phyloP scores from a whole-genome alignment of 192 early-diverging fungal species.

The Kappamyces sp. region DNA sequence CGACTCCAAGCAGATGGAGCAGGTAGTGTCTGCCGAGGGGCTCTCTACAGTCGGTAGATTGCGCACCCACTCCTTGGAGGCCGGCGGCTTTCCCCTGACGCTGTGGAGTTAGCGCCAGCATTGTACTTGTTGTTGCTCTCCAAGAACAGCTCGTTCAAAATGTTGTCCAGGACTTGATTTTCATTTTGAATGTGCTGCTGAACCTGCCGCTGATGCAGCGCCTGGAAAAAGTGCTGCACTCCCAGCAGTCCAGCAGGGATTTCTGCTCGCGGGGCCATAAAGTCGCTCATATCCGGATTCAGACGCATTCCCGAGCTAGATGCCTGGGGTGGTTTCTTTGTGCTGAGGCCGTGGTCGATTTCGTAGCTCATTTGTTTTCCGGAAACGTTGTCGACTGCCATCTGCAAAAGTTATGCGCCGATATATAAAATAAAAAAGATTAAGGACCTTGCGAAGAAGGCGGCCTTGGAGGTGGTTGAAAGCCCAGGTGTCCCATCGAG shows the following conservation, averaged over 20 bases:
- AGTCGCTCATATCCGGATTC: slow-evolving; percentile 24
- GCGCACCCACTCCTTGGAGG: slow-evolving; percentile 22
- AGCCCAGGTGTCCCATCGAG: too few relatives aligned
- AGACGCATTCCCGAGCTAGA: not conserved
- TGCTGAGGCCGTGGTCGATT: slow-evolving; percentile 7
- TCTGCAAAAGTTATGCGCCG: too few relatives aligned
- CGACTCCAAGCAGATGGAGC: slow-evolving; percentile 26
- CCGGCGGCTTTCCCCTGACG: slow-evolving; percentile 24
- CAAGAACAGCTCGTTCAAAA: slow-evolving; percentile 48
- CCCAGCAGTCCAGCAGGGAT: not conserved
- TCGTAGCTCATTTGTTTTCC: not conserved
- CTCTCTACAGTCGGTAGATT: slow-evolving; percentile 14
- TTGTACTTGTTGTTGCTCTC: slow-evolving; percentile 46
- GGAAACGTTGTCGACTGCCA: too few relatives aligned
- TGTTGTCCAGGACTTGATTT: slow-evolving; percentile 44
- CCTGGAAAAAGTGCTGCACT: slow-evolving; percentile 27
- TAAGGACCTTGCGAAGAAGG: too few relatives aligned
- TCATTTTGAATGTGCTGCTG: slow-evolving; percentile 33
- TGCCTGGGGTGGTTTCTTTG: not conserved
- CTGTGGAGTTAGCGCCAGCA: not conserved
- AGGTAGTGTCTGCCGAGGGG: slow-evolving; percentile 11
- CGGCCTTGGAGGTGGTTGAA: too few relatives aligned
- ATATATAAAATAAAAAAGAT: too few relatives aligned
- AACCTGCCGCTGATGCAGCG: slow-evolving; percentile 30
- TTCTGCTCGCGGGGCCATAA: slow-evolving; percentile 20